These are phyloP conservation scores for Bipolaris oryzae DNA, from an alignment of 2,329 filamentous ascomycete genomes.

Conservation along the genomic window DNA sequence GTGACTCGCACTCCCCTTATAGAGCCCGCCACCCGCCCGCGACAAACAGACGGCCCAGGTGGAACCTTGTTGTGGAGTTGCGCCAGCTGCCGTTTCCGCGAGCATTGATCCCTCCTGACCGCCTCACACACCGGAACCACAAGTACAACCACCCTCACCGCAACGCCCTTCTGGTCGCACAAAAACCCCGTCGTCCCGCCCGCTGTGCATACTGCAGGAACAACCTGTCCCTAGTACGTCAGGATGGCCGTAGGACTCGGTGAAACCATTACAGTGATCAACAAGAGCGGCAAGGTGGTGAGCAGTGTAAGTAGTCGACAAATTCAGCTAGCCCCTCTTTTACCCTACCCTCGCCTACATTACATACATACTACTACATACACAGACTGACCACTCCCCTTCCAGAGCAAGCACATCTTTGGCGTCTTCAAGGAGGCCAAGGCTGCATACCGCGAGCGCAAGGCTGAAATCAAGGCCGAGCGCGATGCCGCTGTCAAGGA, in stretches of 20 bases:
- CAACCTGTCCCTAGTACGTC: constrained; percentile 17
- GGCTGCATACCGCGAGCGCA: constrained; percentile 84
- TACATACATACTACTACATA: background rate
- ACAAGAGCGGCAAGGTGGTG: constrained; percentile 89
- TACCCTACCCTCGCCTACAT: constrained; percentile 6
- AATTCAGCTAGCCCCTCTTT: constrained; percentile 12
- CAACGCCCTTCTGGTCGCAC: constrained; percentile 23
- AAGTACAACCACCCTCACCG: constrained; percentile 24
- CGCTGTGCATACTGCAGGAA: constrained; percentile 33
- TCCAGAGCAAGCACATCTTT: constrained; percentile 84
- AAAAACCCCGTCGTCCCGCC: constrained; percentile 28
- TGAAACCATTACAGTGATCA: constrained; percentile 87
- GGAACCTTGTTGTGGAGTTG: constrained; percentile 34
- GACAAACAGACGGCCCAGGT: constrained; percentile 22
- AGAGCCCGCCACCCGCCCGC: constrained; percentile 9
- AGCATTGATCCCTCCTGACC: constrained; percentile 41
- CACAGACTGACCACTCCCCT: constrained; percentile 23
- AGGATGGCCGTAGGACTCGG: constrained; percentile 57
- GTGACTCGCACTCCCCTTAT: constrained; percentile 4
- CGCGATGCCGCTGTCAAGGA: constrained; percentile 65
- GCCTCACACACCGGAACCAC: constrained; percentile 28
- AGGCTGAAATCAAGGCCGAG: constrained; percentile 77
- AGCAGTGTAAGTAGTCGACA: constrained; percentile 70
- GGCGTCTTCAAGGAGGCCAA: constrained; percentile 92
- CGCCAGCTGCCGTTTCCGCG: constrained; percentile 29